Conservation (phyloP, 2,329 filamentous ascomycete genomes). For the Chaetoscypha palmicola region DNA sequence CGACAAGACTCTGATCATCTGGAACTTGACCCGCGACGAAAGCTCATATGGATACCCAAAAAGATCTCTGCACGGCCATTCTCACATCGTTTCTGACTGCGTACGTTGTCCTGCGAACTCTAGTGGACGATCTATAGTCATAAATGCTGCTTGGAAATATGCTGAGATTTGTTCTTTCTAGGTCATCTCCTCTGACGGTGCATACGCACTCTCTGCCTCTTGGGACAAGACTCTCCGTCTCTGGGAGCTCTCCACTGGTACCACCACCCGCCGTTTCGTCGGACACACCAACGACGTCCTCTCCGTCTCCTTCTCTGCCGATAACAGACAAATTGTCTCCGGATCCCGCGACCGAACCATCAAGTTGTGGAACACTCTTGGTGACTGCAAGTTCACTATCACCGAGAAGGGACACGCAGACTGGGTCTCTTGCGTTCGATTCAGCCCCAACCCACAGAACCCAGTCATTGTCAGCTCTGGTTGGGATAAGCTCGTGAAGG, state of each 20-base stretch:
- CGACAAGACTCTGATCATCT: constrained; percentile 99
- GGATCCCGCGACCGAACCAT: constrained; percentile 97
- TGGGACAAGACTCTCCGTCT: constrained; percentile 99
- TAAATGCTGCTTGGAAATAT: constrained; percentile 19
- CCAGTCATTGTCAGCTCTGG: constrained; percentile 97
- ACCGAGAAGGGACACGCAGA: constrained; percentile 99
- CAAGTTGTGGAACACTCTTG: constrained; percentile 99
- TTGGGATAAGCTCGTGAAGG: constrained; percentile 99
- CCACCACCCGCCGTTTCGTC: constrained; percentile 96
- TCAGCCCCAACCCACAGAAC: constrained; percentile 99
- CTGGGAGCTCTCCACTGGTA: constrained; percentile 96
- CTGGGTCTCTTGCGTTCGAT: constrained; percentile 99
- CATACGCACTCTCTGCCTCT: constrained; percentile 96
- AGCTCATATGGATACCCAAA: constrained; percentile 98
- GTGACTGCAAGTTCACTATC: constrained; percentile 99
- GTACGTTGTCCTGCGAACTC: constrained; percentile 53
- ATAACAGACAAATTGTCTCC: constrained; percentile 99
- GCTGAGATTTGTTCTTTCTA: constrained; percentile 41
- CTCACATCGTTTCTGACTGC: constrained; percentile 99
- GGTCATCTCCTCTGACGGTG: constrained; percentile 99
- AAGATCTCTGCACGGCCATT: constrained; percentile 97
- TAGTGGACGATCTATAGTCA: constrained; percentile 8
- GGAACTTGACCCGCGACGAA: constrained; percentile 99
- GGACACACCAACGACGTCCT: constrained; percentile 99
- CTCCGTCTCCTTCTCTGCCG: constrained; percentile 99